Percentiles rank a stretch among this genome's conserved stretches.
Evolutionary conservation across 2,329 filamentous ascomycete genomes (phyloP).

Genomic region (Penicillium sp.): DNA sequence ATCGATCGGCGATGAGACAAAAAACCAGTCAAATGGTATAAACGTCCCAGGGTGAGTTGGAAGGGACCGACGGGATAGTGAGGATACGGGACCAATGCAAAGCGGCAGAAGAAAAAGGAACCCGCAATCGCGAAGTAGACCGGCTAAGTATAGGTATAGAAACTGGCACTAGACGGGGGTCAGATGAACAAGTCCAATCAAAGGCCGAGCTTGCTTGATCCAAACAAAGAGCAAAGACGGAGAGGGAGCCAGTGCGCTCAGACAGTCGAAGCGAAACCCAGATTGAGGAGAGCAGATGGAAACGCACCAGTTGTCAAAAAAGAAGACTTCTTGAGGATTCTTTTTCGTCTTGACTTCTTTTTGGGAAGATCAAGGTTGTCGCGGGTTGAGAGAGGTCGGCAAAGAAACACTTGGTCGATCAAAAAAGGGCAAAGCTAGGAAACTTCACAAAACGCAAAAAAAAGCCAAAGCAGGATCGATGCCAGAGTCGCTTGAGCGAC

Average conservation of each 20-base stretch:
- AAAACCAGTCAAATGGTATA: slow-evolving; percentile 9
- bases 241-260: not conserved
- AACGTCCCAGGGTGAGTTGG: not conserved
- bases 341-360: not conserved
- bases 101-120: not conserved
- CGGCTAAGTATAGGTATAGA: slow-evolving; percentile 10
- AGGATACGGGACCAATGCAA: not conserved
- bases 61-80: not conserved
- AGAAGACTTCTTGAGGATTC: too few species aligned
- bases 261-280: too few species aligned
- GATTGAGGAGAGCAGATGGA: too few species aligned
- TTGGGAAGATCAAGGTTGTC: slow-evolving; percentile 12
- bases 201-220: slow-evolving; percentile 11
- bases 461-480: slow-evolving; percentile 10
- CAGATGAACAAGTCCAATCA: slow-evolving; percentile 9
- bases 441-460: slow-evolving; percentile 16
- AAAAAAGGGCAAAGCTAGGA: slow-evolving; percentile 11
- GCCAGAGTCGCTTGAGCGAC: slow-evolving; percentile 5
- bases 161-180: slow-evolving; percentile 9
- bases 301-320: too few species aligned
- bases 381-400: slow-evolving; percentile 12
- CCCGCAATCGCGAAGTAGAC: not conserved
- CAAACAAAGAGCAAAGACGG: slow-evolving; percentile 12
- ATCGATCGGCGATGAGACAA: slow-evolving; percentile 16
- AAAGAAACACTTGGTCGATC: slow-evolving; percentile 14